Evolutionary conservation across 2,329 filamentous ascomycete species (phyloP).

Genomic region (Paraphaeosphaeria sporulosa): DNA sequence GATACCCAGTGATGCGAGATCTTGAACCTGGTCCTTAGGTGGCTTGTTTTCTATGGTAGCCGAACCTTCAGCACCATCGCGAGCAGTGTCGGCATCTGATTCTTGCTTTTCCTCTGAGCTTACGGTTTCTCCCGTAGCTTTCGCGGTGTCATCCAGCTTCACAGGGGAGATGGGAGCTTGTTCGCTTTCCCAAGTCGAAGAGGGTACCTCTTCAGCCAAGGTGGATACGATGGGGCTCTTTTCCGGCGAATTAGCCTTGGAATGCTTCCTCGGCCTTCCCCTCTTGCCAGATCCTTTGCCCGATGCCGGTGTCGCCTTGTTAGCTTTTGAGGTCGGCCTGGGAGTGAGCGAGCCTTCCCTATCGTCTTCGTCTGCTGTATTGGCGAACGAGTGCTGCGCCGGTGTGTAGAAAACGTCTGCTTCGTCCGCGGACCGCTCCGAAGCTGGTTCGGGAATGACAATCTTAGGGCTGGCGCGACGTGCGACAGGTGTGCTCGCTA

Average conservation of each 20-base stretch:
- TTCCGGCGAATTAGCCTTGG: constrained; percentile 1
- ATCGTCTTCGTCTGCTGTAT: constrained; percentile 31
- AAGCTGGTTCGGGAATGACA: constrained; percentile 25
- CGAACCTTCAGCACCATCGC: no score
- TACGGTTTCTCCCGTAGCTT: not conserved
- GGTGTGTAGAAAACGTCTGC: constrained; percentile 33
- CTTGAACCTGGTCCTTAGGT: not conserved
- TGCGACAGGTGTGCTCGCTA: constrained; percentile 25
- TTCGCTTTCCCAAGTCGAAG: constrained; percentile 39
- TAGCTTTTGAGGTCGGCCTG: constrained; percentile 20
- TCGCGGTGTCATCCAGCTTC: constrained; percentile 11
- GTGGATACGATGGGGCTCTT: constrained; percentile 15
- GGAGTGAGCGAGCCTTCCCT: constrained; percentile 37
- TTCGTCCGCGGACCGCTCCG: constrained; percentile 19
- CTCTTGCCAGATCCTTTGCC: constrained; percentile 27
- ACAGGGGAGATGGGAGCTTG: constrained; percentile 26
- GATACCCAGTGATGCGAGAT: not conserved
- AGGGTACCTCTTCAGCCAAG: constrained; percentile 34
- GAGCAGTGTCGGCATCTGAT: not conserved
- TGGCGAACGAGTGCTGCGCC: constrained; percentile 29
- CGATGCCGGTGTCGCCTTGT: constrained; percentile 24
- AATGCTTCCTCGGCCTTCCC: constrained; percentile 20
- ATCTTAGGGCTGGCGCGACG: constrained; percentile 36
- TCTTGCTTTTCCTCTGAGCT: not conserved
- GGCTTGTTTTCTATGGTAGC: not conserved